Conservation (phyloP, 2,329 filamentous ascomycete species). For the Plectosphaerella cucumerina region DNA sequence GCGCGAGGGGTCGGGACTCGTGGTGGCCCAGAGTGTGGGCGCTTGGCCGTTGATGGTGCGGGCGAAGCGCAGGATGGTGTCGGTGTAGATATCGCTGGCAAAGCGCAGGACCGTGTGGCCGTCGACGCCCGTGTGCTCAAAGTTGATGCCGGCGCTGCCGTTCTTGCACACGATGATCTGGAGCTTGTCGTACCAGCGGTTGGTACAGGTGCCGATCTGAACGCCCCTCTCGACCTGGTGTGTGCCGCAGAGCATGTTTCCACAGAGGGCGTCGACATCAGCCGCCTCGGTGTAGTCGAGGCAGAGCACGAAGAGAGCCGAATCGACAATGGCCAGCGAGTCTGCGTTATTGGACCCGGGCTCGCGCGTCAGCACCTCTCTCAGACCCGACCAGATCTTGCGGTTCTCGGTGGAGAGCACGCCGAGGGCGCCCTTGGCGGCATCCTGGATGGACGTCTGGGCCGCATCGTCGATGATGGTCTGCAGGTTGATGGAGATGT, state of each 20-base stretch:
- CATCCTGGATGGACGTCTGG: slow-evolving; percentile 85
- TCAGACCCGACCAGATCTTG: slow-evolving; percentile 88
- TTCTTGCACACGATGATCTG: slow-evolving; percentile 99
- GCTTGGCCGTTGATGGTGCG: slow-evolving; percentile 92
- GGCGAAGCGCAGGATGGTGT: slow-evolving; percentile 94
- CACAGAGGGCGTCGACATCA: slow-evolving; percentile 80
- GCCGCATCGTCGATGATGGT: slow-evolving; percentile 89
- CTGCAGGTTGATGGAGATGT: slow-evolving; percentile 85
- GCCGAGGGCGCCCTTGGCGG: slow-evolving; percentile 89
- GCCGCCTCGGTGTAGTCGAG: slow-evolving; percentile 87
- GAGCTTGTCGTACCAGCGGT: slow-evolving; percentile 98
- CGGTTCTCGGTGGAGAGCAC: slow-evolving; percentile 95
- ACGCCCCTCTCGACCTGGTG: slow-evolving; percentile 89
- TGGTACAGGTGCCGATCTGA: slow-evolving; percentile 95
- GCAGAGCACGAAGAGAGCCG: slow-evolving; percentile 86
- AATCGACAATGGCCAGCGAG: slow-evolving; percentile 92
- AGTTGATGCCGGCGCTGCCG: slow-evolving; percentile 97
- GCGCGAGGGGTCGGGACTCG: slow-evolving; percentile 88
- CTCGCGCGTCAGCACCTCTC: slow-evolving; percentile 83
- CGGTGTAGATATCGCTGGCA: slow-evolving; percentile 93
- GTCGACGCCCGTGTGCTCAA: slow-evolving; percentile 96
- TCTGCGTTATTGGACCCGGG: slow-evolving; percentile 92
- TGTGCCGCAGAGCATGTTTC: slow-evolving; percentile 97
- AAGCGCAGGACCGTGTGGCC: slow-evolving; percentile 96
- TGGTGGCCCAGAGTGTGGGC: slow-evolving; percentile 85